A percentile compares a stretch with the other conserved stretches of the same genome.
phyloP scores from a whole-genome alignment of 306 rosid species.

The Malus sylvestris region DNA sequence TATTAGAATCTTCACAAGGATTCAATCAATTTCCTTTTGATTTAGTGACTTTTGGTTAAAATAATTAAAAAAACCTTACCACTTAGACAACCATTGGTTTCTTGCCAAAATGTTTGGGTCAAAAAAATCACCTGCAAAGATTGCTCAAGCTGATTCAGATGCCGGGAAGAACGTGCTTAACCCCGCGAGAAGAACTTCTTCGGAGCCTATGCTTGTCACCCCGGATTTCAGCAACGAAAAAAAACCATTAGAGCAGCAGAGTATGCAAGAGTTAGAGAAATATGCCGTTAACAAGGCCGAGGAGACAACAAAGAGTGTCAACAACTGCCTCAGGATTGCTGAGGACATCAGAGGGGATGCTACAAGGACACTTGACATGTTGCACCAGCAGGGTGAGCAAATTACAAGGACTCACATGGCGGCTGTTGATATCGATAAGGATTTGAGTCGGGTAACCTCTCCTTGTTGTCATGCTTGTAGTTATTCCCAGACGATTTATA shows the following conservation, averaged over 20 bases:
- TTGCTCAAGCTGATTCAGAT: conserved; percentile 26
- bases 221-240: conserved; percentile 40
- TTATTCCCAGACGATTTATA: neutral
- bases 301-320: conserved; percentile 70
- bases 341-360: conserved; percentile 78
- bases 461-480: neutral
- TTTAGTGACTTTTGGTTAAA: neutral
- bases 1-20: neutral
- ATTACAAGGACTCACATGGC: conserved; percentile 76
- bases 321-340: conserved; percentile 73
- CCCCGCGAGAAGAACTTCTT: conserved; percentile 52
- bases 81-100: neutral
- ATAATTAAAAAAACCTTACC: neutral
- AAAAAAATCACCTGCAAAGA: conserved; percentile 42
- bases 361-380: conserved; percentile 70
- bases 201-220: conserved; percentile 45
- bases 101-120: conserved; percentile 55
- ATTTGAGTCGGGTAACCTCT: conserved; percentile 59
- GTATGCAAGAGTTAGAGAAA: conserved; percentile 67
- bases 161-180: conserved; percentile 21
- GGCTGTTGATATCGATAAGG: conserved; percentile 76
- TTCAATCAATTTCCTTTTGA: neutral
- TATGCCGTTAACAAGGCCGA: conserved; percentile 68
- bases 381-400: conserved; percentile 93
- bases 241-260: conserved; percentile 45